These are phyloP conservation scores for Populus trichocarpa DNA, from an alignment of 441 rosid genomes.

Conservation along the genomic window DNA sequence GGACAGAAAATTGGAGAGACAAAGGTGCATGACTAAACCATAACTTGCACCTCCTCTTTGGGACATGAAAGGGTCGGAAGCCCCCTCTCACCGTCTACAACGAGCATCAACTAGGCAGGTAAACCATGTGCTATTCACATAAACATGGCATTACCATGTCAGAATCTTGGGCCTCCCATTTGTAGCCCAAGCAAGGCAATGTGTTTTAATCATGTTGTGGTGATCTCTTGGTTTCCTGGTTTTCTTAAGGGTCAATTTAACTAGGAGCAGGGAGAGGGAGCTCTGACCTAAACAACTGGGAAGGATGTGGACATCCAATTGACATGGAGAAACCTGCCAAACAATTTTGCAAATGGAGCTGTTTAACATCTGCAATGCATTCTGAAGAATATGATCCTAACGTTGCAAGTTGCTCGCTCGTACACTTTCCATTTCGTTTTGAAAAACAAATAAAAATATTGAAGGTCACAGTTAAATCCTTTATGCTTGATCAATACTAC, in stretches of 20 bases:
- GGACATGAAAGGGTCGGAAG: conserved; percentile 13
- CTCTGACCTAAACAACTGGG: conserved; percentile 4
- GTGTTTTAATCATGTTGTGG: not conserved
- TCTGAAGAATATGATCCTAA: no score
- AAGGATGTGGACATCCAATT: conserved; percentile 8
- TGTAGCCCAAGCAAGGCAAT: not conserved
- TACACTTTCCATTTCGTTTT: no score
- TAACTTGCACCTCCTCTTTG: conserved; percentile 20
- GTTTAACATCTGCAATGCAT: no score
- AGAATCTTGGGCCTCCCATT: not conserved
- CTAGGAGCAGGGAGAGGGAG: no score
- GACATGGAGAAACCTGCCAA: not conserved
- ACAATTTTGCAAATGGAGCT: not conserved
- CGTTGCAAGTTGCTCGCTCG: no score
- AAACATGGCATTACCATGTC: conserved; percentile 6
- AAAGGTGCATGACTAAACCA: conserved; percentile 44
- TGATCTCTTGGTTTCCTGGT: not conserved
- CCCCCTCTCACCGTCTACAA: conserved; percentile 12
- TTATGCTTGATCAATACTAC: no score
- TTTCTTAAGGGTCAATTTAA: conserved; percentile 15
- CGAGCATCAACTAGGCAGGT: conserved; percentile 23
- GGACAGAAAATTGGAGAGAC: conserved; percentile 29
- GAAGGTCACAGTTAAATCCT: no score
- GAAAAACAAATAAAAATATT: no score
- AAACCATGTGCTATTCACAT: conserved; percentile 26